Evolutionary conservation across 345 rosid species (phyloP), one percentile per base, ranked within the genome.

Genomic region (Citrus trifoliata): DNA sequence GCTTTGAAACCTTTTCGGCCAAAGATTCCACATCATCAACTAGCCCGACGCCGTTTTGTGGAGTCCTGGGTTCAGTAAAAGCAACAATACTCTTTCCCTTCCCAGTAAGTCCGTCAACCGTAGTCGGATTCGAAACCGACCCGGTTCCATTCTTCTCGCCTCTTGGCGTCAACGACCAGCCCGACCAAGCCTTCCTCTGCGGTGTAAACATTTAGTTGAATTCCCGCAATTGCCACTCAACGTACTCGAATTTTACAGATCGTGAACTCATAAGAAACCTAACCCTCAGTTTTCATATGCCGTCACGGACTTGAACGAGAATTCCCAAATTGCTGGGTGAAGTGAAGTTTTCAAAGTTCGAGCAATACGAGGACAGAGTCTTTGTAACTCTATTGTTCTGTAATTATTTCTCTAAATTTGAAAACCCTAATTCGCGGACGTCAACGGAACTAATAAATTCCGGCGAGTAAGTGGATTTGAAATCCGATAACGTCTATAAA

Each of bases 401-500:
- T 69, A 55, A 32, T 80, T 74, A 25, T 51, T 25, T n/a, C 63
- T 53, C 78, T 76, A 33, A 86, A 71, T 74, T 67, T 53, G 80
- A 76, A 76, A 88, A 85, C 59, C 86, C 86, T 76, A 73, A 83
- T 80, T 81, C 68, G 71, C 98, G 98, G 98, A 93, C 95, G 81
- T 79, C 70, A 92, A 86, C 76, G 76, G 84, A 58, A 82, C 81
- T 83, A 80, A 85, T 87, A 78, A 95, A 92, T 83, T 89, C 93
- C 95, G 95, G 89, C 92, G 82, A 80, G 81, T 67, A 82, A 82
- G 75, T 74, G 83, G 83, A 51, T 86, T 95, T 95, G 78, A 81
- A 87, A 88, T 91, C 99, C 99, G 96, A 79, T 85, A 90, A 95
- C 93, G 92, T 88, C 92, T 88, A 84, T 70, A 90, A 86, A 86